Evolutionary conservation across 164 flowering plant species (phyloP).

Genomic region (Protea cynaroides): DNA sequence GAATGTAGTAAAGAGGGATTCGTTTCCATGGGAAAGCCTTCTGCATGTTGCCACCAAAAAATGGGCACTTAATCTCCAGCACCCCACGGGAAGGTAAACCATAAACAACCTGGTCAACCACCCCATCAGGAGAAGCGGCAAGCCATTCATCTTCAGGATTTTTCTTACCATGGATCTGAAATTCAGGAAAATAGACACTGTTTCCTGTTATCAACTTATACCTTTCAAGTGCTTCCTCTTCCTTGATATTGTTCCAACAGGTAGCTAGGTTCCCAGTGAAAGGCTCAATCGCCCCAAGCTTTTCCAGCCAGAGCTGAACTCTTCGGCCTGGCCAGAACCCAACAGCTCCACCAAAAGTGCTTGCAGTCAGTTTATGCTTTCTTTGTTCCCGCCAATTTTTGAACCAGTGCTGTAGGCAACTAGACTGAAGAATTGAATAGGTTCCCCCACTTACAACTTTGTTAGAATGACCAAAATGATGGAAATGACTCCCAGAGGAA

Average conservation of each 20-base stretch:
- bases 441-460: constrained; percentile 10
- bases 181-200: constrained; percentile 32
- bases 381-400: constrained; percentile 65
- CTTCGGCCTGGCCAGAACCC: constrained; percentile 58
- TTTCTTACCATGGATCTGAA: constrained; percentile 33
- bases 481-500: constrained; percentile 3
- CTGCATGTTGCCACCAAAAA: constrained; percentile 35
- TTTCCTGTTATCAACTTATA: constrained; percentile 57
- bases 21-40: constrained; percentile 48
- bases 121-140: constrained; percentile 71
- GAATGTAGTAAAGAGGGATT: constrained; percentile 49
- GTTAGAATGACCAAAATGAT: constrained; percentile 2
- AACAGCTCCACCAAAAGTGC: constrained; percentile 59
- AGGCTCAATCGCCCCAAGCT: constrained; percentile 49
- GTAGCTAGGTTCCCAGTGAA: constrained; percentile 53
- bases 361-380: constrained; percentile 56
- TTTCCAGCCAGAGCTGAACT: constrained; percentile 63
- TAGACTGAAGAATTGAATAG: constrained; percentile 26
- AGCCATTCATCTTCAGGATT: constrained; percentile 46
- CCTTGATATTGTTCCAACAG: constrained; percentile 52
- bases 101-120: constrained; percentile 26
- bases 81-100: constrained; percentile 46
- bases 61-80: constrained; percentile 65
- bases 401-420: constrained; percentile 47
- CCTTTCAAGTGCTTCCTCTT: constrained; percentile 55